Percentiles rank a stretch among this genome's conserved stretches.
Conservation (phyloP, 1,284 basidiomycete species). For the Pyrrhoderma noxium region DNA sequence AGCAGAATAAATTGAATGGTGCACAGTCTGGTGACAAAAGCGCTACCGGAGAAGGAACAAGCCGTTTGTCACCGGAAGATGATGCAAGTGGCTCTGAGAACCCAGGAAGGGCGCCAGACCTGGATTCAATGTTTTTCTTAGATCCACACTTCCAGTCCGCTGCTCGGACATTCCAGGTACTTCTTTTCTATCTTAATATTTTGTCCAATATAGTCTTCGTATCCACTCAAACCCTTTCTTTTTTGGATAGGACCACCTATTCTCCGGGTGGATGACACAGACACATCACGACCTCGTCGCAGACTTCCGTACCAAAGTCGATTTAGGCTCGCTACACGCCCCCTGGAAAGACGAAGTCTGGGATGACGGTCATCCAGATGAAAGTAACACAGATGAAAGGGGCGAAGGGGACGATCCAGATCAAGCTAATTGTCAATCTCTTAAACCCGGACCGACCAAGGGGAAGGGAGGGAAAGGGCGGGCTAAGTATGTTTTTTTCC, state of each 20-base stretch:
- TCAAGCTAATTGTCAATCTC: too few species aligned
- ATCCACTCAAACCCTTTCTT: not conserved
- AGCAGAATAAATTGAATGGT: too few species aligned
- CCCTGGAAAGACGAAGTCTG: constrained; percentile 59
- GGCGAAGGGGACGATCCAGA: too few species aligned
- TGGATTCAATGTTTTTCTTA: constrained; percentile 40
- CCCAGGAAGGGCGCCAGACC: constrained; percentile 8
- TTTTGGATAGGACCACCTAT: constrained; percentile 38
- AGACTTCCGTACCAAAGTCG: constrained; percentile 36
- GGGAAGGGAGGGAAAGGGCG: too few species aligned
- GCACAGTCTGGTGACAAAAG: too few species aligned
- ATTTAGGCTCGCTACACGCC: constrained; percentile 39
- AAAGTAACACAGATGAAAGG: not conserved
- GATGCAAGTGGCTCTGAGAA: not conserved
- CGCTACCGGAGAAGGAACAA: too few species aligned
- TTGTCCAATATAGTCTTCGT: not conserved
- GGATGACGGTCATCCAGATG: constrained; percentile 35
- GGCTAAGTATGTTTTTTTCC: too few species aligned
- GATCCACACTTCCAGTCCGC: constrained; percentile 49
- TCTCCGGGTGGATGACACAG: constrained; percentile 42
- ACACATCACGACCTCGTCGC: constrained; percentile 36
- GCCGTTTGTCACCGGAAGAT: too few species aligned
- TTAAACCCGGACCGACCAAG: too few species aligned
- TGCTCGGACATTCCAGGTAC: constrained; percentile 43
- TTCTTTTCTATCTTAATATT: too few species aligned